Evolutionary conservation across 495 filamentous ascomycete genomes (phyloP), one percentile per base, ranked within the genome.

Genomic region (Lasiosphaeria hispida): DNA sequence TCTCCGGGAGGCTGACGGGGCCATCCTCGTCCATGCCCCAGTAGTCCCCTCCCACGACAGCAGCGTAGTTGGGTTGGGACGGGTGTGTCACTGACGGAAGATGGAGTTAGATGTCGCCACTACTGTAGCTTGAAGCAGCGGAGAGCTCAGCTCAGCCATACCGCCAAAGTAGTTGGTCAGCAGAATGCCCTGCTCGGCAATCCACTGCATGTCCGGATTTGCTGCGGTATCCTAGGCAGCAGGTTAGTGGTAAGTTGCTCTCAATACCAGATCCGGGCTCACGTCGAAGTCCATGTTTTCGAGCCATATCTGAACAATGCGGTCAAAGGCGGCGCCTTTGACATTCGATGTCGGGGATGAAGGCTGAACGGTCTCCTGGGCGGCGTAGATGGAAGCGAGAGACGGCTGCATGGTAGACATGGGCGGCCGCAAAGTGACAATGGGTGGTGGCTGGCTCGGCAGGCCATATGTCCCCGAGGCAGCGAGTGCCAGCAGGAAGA

Each of bases 1-100:
- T 90, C 52, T 69, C 57, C 10, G 80, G 79, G 40, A 88, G 65
- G 33, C 68, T 68, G 39, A 74, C 75, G 68, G 84, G 85, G 62
- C 82, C 72, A 55, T 90, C 87, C 64, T 84, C 60, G 60, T 89
- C 77, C 76, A 90, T 83, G 54, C 87, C 87, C 57, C 88, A 87
- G 60, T 79, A 75, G 64, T 88, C 85, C 39, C 86, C 87, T 34
- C 72, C 78, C 7, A 84, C 82, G 8, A 79, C 69, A n/a, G 85
- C 80, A 48, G 78, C 72, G 68, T 90, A 90, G 72, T 91, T 91
- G 4, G 85, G 85, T 70, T 89, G 75, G 11, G 85, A 88, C 7
- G 86, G 86, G 60, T 89, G 86, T 30, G 85, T 85, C 41, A 82
- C 58, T 30, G 23, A 5, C 5, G 23, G 2, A 30, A 30, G 23